Evolutionary conservation across 2,329 filamentous ascomycete species (phyloP), one percentile per base, ranked within the genome.

Genomic region (Talaromyces sp.): DNA sequence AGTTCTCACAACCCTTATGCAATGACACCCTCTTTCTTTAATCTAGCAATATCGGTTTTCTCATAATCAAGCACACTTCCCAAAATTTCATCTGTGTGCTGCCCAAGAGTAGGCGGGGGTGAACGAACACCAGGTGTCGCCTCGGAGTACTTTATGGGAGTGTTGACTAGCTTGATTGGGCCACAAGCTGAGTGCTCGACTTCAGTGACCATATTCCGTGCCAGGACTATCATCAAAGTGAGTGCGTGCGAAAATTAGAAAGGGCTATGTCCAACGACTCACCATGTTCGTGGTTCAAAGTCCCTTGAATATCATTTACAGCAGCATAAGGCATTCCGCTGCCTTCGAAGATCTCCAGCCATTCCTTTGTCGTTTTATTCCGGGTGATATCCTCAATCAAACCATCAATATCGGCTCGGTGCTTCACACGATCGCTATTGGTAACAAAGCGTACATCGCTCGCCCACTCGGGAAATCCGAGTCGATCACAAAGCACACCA

Each of bases 271-370:
- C 6, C 27, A 11, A 9, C 9, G 27, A 69, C 76, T 75, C 78
- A 75, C 91, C 91, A 73, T 99, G 94, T 56, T 87, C 83, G 68
- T 97, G 91, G 55, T 88, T 86, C 47, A 99, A 77, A 0, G 94
- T 90, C 17, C 81, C 83, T 71, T 94, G 88, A 7, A 99, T 86
- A 67, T 99, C 93, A 68, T 97, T 99, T 63, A 99, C 89, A 1
- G 93, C 91, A 0, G 93, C 89, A 67, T 94, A 99, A 0, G 94
- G 94, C 86, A 99, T 86, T 4, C 94, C 94, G 53, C 84, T 89
- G n/a, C 90, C 91, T 65, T 97, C 91, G 40, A 97, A 86, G 1
- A 92, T 77, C 1, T 87, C 83, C 3, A 97, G 79, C 93, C 94
- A 97, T 69, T 97, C 87, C 60, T 86, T 77, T 0, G 94, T 99